Evolutionary conservation across 441 rosid species (phyloP).

Genomic region (Rhodomyrtus psidioides): DNA sequence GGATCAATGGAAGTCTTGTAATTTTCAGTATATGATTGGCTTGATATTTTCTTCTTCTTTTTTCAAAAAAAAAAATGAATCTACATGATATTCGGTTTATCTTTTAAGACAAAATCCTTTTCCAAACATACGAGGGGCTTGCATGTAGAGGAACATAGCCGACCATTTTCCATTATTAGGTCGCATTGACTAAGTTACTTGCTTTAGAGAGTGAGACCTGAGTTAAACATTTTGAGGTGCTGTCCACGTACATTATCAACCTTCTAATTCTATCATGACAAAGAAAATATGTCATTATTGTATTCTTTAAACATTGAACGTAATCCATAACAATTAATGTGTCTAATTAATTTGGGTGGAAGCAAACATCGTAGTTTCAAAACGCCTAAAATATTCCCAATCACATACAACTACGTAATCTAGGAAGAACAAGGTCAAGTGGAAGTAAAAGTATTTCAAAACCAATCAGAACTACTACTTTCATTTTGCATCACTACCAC

Average conservation of each 20-base stretch:
- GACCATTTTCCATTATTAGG: neutral
- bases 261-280: no score
- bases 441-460: neutral
- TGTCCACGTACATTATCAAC: no score
- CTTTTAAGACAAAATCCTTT: neutral
- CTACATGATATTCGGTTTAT: no score
- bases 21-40: neutral
- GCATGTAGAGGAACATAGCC: neutral
- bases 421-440: neutral
- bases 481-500: neutral
- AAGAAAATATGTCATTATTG: no score
- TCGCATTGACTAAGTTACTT: neutral
- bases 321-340: neutral
- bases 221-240: no score
- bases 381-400: neutral
- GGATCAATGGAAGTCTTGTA: neutral
- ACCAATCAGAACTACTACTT: neutral
- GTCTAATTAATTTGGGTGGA: neutral
- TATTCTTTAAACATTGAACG: no score
- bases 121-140: neutral
- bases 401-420: neutral
- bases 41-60: no score
- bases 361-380: neutral
- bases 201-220: neutral
- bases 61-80: no score